phyloP scores from a whole-genome alignment of 2,329 filamentous ascomycete genomes.

The Botryotinia globosa region DNA sequence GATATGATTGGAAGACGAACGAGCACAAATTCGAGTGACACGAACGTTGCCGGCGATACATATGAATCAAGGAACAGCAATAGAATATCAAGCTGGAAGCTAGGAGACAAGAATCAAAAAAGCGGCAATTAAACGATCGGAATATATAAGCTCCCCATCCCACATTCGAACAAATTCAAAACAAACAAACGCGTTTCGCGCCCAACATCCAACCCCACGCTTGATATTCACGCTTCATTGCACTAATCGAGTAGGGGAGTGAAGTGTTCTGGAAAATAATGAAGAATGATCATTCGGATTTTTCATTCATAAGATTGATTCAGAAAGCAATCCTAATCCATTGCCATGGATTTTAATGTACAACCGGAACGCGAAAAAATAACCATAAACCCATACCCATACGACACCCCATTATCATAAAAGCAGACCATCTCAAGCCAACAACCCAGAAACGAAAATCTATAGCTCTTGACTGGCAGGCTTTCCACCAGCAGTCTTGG shows the following conservation, averaged over 20 bases:
- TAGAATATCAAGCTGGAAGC: not conserved
- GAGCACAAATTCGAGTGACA: not conserved
- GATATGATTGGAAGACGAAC: not conserved
- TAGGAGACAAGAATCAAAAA: not conserved
- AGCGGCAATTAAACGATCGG: not conserved
- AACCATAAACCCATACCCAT: constrained; percentile 74
- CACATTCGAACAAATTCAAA: not conserved
- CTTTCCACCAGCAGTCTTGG: constrained; percentile 76
- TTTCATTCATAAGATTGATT: constrained; percentile 40
- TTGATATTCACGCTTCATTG: not conserved
- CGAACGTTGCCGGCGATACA: too few species aligned
- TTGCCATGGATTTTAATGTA: constrained; percentile 68
- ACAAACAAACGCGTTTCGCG: constrained; percentile 9
- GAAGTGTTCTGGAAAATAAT: constrained; percentile 5
- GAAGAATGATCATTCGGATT: constrained; percentile 27
- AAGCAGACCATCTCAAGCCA: constrained; percentile 56
- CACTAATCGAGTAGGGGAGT: not conserved
- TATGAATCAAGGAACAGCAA: not conserved
- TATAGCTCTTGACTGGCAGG: constrained; percentile 92
- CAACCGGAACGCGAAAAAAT: constrained; percentile 62
- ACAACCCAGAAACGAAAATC: constrained; percentile 53
- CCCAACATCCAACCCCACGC: not conserved
- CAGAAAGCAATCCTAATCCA: constrained; percentile 39
- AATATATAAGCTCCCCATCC: not conserved
- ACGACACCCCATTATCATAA: constrained; percentile 69